phyloP scores from a whole-genome alignment of 2,329 filamentous ascomycete genomes.

The Monosporascus ibericus region DNA sequence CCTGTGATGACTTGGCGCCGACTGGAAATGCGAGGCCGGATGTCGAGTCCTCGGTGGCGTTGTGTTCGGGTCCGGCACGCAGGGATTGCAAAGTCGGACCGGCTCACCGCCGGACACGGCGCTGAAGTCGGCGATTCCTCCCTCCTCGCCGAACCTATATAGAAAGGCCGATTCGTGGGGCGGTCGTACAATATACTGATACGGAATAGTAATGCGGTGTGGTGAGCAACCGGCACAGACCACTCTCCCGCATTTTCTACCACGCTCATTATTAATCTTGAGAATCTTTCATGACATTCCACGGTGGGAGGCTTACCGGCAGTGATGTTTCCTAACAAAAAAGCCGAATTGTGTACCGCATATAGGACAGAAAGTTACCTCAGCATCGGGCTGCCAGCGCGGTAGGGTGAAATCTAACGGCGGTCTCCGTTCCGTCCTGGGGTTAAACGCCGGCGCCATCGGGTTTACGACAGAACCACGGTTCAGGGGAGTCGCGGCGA shows the following conservation, averaged over 20 bases:
- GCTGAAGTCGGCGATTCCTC: constrained; percentile 37
- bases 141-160: constrained; percentile 30
- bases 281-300: not conserved
- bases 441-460: constrained; percentile 9
- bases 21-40: constrained; percentile 26
- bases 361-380: constrained; percentile 79
- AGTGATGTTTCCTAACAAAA: constrained; percentile 88
- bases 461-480: constrained; percentile 7
- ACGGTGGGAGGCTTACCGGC: constrained; percentile 51
- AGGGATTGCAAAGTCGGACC: constrained; percentile 56
- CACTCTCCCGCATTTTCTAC: constrained; percentile 82
- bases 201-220: constrained; percentile 88
- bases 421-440: constrained; percentile 6
- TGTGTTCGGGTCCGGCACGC: constrained; percentile 56
- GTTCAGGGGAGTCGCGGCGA: not conserved
- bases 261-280: constrained; percentile 2
- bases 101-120: constrained; percentile 48
- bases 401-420: constrained; percentile 53
- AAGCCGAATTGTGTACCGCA: constrained; percentile 75
- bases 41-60: constrained; percentile 44
- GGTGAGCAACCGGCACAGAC: constrained; percentile 88
- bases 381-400: constrained; percentile 81
- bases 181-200: constrained; percentile 85
- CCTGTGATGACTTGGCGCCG: constrained; percentile 34
- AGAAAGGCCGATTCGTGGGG: constrained; percentile 37